phyloP scores from a whole-genome alignment of 2,329 filamentous ascomycete species.

The Epichloe coenophiala region DNA sequence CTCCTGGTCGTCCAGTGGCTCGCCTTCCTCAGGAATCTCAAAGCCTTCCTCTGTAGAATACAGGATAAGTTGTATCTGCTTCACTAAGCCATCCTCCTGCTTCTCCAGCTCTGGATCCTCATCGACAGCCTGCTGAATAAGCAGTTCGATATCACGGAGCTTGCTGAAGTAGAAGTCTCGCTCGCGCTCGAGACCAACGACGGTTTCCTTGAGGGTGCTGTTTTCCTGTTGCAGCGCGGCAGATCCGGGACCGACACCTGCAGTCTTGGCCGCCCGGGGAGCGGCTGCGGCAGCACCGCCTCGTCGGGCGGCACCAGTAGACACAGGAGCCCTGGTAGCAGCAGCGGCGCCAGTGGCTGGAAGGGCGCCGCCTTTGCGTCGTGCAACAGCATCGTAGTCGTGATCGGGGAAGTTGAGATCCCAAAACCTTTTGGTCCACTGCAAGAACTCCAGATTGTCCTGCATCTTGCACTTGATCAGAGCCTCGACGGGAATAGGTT shows the following conservation, averaged over 20 bases:
- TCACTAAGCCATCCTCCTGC: constrained; percentile 81
- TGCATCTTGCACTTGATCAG: constrained; percentile 99
- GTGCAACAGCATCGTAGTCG: constrained; percentile 81
- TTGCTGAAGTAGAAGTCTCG: constrained; percentile 99
- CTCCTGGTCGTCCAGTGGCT: constrained; percentile 64
- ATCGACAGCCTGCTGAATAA: constrained; percentile 87
- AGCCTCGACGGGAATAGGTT: constrained; percentile 73
- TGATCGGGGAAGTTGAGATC: constrained; percentile 95
- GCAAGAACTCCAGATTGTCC: constrained; percentile 97
- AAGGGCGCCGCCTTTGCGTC: constrained; percentile 65
- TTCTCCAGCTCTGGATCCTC: constrained; percentile 87
- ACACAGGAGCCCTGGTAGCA: constrained; percentile 33
- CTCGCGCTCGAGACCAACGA: constrained; percentile 88
- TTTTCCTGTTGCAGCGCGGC: constrained; percentile 77
- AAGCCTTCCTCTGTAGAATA: constrained; percentile 94
- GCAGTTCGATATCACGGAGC: constrained; percentile 86
- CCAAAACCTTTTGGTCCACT: constrained; percentile 96
- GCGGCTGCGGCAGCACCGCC: constrained; percentile 45
- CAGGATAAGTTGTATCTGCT: constrained; percentile 90
- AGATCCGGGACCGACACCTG: constrained; percentile 44
- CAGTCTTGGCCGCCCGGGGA: constrained; percentile 29
- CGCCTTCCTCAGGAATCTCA: constrained; percentile 73
- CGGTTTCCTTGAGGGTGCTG: constrained; percentile 80
- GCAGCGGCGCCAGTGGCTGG: constrained; percentile 30
- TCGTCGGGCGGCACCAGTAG: constrained; percentile 35